These are phyloP conservation scores for Orbilia blumenaviensis DNA, from an alignment of 2,329 filamentous ascomycete genomes.

Conservation along the genomic window DNA sequence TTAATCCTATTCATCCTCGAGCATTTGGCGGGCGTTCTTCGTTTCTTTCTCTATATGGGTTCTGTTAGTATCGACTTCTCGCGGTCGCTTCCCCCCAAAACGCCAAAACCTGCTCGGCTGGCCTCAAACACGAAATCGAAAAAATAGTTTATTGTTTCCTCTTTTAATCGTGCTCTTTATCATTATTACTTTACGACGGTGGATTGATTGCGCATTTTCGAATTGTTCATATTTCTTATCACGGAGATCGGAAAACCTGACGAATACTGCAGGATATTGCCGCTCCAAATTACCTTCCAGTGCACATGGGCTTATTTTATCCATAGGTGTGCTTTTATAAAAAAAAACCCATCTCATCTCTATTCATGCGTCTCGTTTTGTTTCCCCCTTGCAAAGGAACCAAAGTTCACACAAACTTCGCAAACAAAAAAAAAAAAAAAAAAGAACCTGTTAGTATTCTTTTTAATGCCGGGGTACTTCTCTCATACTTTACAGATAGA, in stretches of 20 bases:
- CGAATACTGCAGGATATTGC: constrained; percentile 33
- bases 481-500: constrained; percentile 8
- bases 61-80: constrained; percentile 3
- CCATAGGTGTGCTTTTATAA: neutral
- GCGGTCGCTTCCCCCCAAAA: neutral
- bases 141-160: constrained; percentile 20
- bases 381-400: neutral
- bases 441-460: constrained; percentile 7
- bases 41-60: constrained; percentile 3
- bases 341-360: constrained; percentile 27
- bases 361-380: neutral
- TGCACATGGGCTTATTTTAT: neutral
- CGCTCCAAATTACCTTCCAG: neutral
- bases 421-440: constrained; percentile 14
- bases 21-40: constrained; percentile 53
- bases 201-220: constrained; percentile 15
- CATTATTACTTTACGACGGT: neutral
- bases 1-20: constrained; percentile 27
- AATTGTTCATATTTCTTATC: constrained; percentile 14
- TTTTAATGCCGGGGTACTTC: constrained; percentile 2
- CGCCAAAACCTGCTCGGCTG: neutral
- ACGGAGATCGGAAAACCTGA: constrained; percentile 13
- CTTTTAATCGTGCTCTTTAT: neutral
- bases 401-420: neutral
- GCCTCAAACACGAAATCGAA: constrained; percentile 22